A percentile compares a stretch with the other conserved stretches of the same genome.
Evolutionary conservation across 768 basidiomycete species (phyloP).

Genomic region (Lentinula aciculospora): DNA sequence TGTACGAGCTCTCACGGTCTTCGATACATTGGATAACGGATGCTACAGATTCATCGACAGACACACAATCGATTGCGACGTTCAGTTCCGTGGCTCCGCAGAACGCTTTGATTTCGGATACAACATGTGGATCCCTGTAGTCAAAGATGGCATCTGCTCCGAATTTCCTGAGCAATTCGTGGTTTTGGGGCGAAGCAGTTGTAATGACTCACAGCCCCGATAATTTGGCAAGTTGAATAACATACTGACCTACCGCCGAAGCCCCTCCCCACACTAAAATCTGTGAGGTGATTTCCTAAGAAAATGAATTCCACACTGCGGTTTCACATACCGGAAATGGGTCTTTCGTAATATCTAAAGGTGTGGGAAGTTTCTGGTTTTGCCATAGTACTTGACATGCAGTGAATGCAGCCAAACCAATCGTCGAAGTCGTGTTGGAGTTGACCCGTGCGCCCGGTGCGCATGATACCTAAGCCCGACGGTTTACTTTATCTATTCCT

Average conservation of each 20-base stretch:
- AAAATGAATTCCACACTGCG: too few relatives aligned
- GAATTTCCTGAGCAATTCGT: conserved; percentile 25
- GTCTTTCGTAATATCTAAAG: conserved; percentile 5
- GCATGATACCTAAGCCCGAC: too few relatives aligned
- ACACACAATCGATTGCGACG: conserved; percentile 18
- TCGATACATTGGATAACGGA: conserved; percentile 9
- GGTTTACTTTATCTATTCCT: too few relatives aligned
- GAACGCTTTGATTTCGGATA: conserved; percentile 16
- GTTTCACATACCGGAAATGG: conserved; percentile 11
- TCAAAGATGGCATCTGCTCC: conserved; percentile 38
- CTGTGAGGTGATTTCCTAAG: background rate
- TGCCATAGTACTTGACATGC: conserved; percentile 15
- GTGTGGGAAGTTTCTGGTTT: conserved; percentile 12
- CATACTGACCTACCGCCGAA: conserved; percentile 23
- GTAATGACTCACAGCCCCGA: conserved; percentile 34
- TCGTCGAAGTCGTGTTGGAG: too few relatives aligned
- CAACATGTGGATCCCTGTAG: conserved; percentile 20
- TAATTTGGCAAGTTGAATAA: conserved; percentile 32
- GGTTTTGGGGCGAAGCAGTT: conserved; percentile 33
- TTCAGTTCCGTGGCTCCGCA: conserved; percentile 14
- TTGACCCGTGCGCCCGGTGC: too few relatives aligned
- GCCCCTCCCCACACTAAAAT: conserved; percentile 10
- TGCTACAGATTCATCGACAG: conserved; percentile 10
- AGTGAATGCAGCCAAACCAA: conserved; percentile 13
- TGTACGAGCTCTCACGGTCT: background rate